Evolutionary conservation across 1,139 yeast species (phyloP), one percentile per base, ranked within the genome.

Genomic region (Kodamaea arcana): DNA sequence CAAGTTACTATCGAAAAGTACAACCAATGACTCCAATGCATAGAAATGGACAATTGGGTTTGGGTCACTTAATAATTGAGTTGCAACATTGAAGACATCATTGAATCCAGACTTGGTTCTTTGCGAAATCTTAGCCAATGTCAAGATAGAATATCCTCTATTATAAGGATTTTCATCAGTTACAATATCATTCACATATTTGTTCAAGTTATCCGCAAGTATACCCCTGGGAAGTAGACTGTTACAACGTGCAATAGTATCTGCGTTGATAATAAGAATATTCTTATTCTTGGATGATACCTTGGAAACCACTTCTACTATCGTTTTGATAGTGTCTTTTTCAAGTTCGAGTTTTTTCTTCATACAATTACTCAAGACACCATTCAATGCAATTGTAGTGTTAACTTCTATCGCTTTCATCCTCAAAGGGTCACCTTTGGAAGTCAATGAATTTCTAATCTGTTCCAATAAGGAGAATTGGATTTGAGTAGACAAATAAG

Each of bases 381-480:
- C 80, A 50, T 80, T 78, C 3, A 88, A 49, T 0, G 88, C 83
- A 18, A 83, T 65, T 2, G 85, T 63, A 0, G 76, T 58, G 49
- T 88, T 88, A 3, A 82, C 65, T 6, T 72, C 58, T 9, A 82
- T 65, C 0, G 92, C 86, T 54, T 63, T 55, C 21, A 48, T 46
- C 33, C 75, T 48, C 22, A 62, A 45, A 0, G 64, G 62, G 34
- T 63, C 69, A 14, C 54, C 43, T 24, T 51, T 50, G 1, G 65
- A 50, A 2, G 60, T 57, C 13, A 66, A 44, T 6, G 81, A 75
- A 3, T 80, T 66, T 46, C 90, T 71, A 42, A 92, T 62, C 41
- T 83, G 88, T 46, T 90, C 97, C 31, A 92, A 58, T 24, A 92
- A 69, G 1, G 97, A 87, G 38, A 83, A 81, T 51, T 92, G 97